phyloP scores from a whole-genome alignment of 1,284 basidiomycete species.

The Rhodotorula glutinis region DNA sequence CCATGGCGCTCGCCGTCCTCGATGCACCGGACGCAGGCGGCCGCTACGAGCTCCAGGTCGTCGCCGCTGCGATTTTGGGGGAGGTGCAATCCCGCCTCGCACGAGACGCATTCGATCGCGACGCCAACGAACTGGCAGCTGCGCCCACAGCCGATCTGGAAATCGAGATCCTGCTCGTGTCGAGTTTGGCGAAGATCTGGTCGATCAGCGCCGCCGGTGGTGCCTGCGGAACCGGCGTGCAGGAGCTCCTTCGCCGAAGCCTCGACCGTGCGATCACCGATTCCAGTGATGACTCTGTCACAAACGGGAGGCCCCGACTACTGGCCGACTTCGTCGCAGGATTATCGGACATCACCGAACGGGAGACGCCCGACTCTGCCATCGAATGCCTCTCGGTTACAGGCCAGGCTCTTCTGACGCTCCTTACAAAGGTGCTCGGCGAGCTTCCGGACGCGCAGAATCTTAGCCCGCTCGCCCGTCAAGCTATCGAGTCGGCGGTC shows the following conservation, averaged over 20 bases:
- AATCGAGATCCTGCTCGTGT: slow-evolving; percentile 5
- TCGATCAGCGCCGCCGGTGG: background rate
- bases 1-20: background rate
- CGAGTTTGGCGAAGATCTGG: slow-evolving; percentile 4
- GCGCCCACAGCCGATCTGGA: background rate
- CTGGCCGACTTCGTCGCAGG: background rate
- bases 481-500: too few species aligned
- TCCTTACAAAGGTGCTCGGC: too few species aligned
- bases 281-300: background rate
- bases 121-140: slow-evolving; percentile 3
- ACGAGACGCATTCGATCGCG: background rate
- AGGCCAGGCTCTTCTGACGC: too few species aligned
- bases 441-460: too few species aligned
- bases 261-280: too few species aligned
- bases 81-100: background rate
- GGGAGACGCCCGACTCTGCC: too few species aligned
- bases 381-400: too few species aligned
- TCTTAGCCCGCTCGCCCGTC: too few species aligned
- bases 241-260: background rate
- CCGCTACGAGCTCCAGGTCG: background rate
- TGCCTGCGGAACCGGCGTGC: background rate
- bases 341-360: background rate
- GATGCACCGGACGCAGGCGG: background rate
- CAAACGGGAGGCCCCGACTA: too few species aligned
- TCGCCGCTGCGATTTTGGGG: background rate